Evolutionary conservation across 148 eudicot genomes (phyloP).

Genomic region (Oxyria digyna): DNA sequence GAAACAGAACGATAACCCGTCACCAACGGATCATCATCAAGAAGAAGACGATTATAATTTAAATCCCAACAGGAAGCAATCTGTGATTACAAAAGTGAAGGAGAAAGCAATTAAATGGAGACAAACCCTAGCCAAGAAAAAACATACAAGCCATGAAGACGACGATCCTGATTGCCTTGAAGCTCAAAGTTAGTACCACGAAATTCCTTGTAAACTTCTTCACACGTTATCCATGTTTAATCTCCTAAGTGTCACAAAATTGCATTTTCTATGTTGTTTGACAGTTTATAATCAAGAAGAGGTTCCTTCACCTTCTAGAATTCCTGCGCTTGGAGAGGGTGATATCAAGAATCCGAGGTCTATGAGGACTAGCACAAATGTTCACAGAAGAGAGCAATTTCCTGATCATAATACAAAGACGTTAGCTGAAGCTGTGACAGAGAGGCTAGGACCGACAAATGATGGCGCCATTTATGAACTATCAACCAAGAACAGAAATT

Average conservation of each 20-base stretch:
- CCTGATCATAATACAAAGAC: slow-evolving; percentile 10
- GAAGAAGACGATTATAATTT: slow-evolving; percentile 28
- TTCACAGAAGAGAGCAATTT: slow-evolving; percentile 8
- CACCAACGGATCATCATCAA: slow-evolving; percentile 21
- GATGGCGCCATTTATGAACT: slow-evolving; percentile 32
- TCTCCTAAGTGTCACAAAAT: neutral
- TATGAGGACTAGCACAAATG: neutral
- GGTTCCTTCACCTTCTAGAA: neutral
- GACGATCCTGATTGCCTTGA: slow-evolving; percentile 28
- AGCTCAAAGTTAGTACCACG: slow-evolving; percentile 23
- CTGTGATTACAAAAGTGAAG: slow-evolving; percentile 55
- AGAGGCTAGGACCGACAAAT: slow-evolving; percentile 30
- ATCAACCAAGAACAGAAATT: slow-evolving; percentile 27
- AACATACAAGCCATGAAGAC: slow-evolving; percentile 15
- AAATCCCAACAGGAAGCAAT: slow-evolving; percentile 38
- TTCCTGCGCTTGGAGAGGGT: neutral
- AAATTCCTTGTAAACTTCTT: neutral
- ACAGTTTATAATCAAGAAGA: slow-evolving; percentile 20
- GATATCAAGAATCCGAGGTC: slow-evolving; percentile 11
- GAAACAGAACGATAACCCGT: slow-evolving; percentile 15
- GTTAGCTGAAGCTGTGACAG: slow-evolving; percentile 22
- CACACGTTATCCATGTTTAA: neutral
- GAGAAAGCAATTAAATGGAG: slow-evolving; percentile 61
- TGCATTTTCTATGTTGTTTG: slow-evolving; percentile 2
- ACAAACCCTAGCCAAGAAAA: slow-evolving; percentile 26